Evolutionary conservation across 1,284 basidiomycete species (phyloP), one percentile per base, ranked within the genome.

Genomic region (Ganoderma multipileum): DNA sequence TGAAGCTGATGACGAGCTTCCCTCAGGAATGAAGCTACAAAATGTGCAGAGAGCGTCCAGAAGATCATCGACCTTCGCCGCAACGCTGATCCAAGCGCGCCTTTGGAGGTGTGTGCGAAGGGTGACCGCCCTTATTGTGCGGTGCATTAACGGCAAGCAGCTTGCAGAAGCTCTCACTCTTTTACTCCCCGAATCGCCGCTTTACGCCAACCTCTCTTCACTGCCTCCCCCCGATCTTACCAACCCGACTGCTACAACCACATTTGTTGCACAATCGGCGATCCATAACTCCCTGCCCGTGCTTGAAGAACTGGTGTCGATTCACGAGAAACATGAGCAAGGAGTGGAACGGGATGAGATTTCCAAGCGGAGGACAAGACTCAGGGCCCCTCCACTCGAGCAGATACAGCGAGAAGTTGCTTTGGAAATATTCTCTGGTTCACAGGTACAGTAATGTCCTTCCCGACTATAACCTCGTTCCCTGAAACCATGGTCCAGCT

Each of bases 11-110:
- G 61, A 62, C 33, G 52, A 58, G 23, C 33, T 61, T 64, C 63
- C 67, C 72, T 20, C 71, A 96, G 95, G 5, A 83, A 89, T 41
- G 95, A 99, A 77, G 87, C 87, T 0, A 83, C 84, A 9, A 97
- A 94, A 79, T 94, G 91, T 72, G 95, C 93, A 0, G 93, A 95
- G 75, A 83, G 85, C 0, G 78, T 97, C 54, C 93, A 96, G 77
- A 93, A 91, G 72, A 82, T 95, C 47, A 81, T 98, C n/a, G 85
- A 89, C 2, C 76, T 91, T 2, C 86, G 89, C 33, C 83, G 89
- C 3, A 60, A 71, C 30, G 54, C 71, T 20, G 82, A 87, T 60
- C 84, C 89, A 68, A 93, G 93, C 0, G 86, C 86, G 3, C 82
- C 83, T 39, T 77, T 83, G 63, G 84, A 95, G 79, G 93, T 92